These are phyloP conservation scores for Spergularia bocconei DNA, from an alignment of 148 eudicot species.

Conservation along the genomic window DNA sequence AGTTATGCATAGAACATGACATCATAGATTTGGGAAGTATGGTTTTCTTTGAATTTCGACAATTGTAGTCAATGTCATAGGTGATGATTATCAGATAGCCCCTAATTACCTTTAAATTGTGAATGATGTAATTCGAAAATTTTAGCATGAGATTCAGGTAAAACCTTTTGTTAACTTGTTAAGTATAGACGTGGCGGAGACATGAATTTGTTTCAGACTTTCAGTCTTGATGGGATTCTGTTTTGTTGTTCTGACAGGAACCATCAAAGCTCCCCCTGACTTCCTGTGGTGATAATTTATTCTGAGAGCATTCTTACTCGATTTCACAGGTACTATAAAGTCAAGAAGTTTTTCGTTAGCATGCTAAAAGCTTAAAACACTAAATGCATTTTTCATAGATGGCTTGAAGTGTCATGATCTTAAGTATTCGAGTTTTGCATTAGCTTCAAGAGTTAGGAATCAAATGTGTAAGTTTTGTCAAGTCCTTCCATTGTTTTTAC, in stretches of 20 bases:
- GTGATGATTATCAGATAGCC: too few species aligned
- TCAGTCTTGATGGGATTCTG: neutral
- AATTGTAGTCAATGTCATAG: too few species aligned
- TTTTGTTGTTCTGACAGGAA: slow-evolving; percentile 29
- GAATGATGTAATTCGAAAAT: too few species aligned
- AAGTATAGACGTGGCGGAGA: neutral
- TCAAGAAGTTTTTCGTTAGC: neutral
- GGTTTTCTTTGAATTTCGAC: too few species aligned
- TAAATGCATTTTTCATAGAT: neutral
- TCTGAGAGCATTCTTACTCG: slow-evolving; percentile 41
- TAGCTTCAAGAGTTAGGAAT: too few species aligned
- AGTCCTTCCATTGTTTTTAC: too few species aligned
- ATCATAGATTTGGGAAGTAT: too few species aligned
- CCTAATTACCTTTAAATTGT: too few species aligned
- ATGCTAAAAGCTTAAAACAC: too few species aligned
- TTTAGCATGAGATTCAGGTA: neutral
- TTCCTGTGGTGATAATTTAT: slow-evolving; percentile 39
- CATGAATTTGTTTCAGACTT: neutral
- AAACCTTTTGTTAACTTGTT: neutral
- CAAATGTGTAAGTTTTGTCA: too few species aligned
- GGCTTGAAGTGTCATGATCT: too few species aligned
- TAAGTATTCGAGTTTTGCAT: neutral
- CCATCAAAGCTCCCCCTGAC: slow-evolving; percentile 29
- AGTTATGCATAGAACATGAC: too few species aligned
- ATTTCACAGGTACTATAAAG: slow-evolving; percentile 28